Evolutionary conservation across 805 yeast genomes (phyloP), one percentile per base, ranked within the genome.

Genomic region (Priceomyces castillae): DNA sequence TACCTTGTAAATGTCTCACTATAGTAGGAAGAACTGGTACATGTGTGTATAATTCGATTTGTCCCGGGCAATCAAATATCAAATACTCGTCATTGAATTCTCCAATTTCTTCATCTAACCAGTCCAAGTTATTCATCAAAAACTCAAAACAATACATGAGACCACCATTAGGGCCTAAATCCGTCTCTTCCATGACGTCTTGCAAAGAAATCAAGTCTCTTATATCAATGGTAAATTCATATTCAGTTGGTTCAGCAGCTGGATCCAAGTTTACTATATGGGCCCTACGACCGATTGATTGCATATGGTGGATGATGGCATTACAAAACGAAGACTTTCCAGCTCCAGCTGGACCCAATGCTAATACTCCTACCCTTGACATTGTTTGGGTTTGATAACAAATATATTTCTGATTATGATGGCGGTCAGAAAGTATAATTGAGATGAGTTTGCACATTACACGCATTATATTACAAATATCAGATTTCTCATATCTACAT

Each of bases 71-170:
- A 61, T 92, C 98, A 62, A 92, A 90, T 22, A 92, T 89, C 52
- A 92, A 71, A 57, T 88, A 92, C 57, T 94, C 99, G 58, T 94
- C 98, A 54, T 86, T 90, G 59, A 74, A 94, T 49, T 94, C 98
- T 14, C 99, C 99, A 46, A 94, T 85, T 59, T 92, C 96, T 54
- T 92, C 97, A 54, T 92, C 99, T 25, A 94, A 68, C 99, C 99
- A 94, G 67, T 94, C 99, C 47, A 94, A 61, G 58, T 94, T 94
- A 35, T 90, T 81, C 58, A 94, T 63, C 26, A 94, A 71, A 58
- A 90, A 88, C 67, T 94, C 59, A 90, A 69, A 1, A 97, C 97
- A 64, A 63, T 78, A 84, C 77, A 94, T 83, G 26, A 94, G 67
- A 0, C 96, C 97, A 20, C 99, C 99, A 55, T 86, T 82, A 0